Conservation (phyloP, 305 asterid genomes). For the Fraxinus floribunda region DNA sequence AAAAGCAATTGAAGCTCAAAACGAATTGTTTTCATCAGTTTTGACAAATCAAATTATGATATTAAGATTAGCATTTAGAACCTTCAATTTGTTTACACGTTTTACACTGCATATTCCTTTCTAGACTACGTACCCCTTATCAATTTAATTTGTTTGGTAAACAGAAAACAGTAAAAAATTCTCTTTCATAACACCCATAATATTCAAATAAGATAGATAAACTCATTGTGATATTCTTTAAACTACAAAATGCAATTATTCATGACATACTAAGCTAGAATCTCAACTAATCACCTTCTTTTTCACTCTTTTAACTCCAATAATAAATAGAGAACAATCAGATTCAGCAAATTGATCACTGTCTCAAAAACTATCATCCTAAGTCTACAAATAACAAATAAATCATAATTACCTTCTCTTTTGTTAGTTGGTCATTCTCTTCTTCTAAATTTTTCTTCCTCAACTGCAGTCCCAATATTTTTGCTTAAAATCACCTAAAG, state of each 20-base stretch:
- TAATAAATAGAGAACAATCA: background rate
- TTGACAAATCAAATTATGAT: too few species aligned
- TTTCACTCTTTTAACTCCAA: background rate
- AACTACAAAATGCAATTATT: too few species aligned
- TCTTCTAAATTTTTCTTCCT: slow-evolving; percentile 72
- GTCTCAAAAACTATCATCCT: background rate
- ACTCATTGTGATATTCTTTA: too few species aligned
- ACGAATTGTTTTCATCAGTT: too few species aligned
- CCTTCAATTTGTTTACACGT: background rate
- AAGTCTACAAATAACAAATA: background rate
- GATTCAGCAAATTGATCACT: background rate
- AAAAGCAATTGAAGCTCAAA: background rate
- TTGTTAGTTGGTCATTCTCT: slow-evolving; percentile 64
- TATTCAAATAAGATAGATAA: background rate
- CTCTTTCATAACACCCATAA: background rate
- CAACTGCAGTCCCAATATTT: slow-evolving; percentile 57
- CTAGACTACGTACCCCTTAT: background rate
- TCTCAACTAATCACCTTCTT: too few species aligned
- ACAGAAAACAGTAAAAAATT: background rate
- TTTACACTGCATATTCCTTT: background rate
- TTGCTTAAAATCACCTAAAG: slow-evolving; percentile 51
- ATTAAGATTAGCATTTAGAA: background rate
- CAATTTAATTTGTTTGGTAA: background rate
- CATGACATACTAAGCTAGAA: too few species aligned
- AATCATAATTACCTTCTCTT: slow-evolving; percentile 54